Conservation (phyloP, 352 stramenopile genomes). For the Globisporangium cystogenes region DNA sequence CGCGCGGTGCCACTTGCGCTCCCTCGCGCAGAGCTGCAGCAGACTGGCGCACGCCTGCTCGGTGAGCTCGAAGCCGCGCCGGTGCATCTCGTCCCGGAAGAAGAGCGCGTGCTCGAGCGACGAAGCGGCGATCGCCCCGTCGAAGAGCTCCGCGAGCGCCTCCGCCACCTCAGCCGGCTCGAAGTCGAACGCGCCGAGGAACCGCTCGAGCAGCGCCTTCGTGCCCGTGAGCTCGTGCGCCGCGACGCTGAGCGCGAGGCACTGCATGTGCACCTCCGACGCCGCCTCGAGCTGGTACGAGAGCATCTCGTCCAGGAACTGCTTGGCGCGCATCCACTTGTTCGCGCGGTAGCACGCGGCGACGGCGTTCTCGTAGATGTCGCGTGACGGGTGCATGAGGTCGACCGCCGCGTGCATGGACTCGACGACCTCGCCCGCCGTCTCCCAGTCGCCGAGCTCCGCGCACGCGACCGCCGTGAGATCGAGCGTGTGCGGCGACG, state of each 20-base stretch:
- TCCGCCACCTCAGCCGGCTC: conserved; percentile 28
- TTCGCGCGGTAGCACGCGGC: conserved; percentile 33
- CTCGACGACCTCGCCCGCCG: conserved; percentile 53
- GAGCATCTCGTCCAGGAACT: conserved; percentile 60
- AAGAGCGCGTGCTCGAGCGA: conserved; percentile 53
- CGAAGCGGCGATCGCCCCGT: conserved; percentile 28
- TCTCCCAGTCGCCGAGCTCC: conserved; percentile 41
- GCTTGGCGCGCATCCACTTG: conserved; percentile 71
- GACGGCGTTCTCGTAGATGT: conserved; percentile 76
- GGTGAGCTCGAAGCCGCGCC: conserved; percentile 20
- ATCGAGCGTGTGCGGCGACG: conserved; percentile 68
- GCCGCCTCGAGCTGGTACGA: conserved; percentile 49
- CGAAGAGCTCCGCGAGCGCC: conserved; percentile 35
- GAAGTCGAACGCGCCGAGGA: conserved; percentile 32
- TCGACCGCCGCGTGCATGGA: conserved; percentile 66
- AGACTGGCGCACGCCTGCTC: conserved; percentile 37
- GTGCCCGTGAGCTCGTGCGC: conserved; percentile 52
- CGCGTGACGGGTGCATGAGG: conserved; percentile 57
- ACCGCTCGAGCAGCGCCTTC: conserved; percentile 31
- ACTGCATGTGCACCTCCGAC: conserved; percentile 38
- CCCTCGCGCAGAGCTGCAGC: conserved; percentile 37
- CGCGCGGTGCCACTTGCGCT: conserved; percentile 51
- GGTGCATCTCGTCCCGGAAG: conserved; percentile 45
- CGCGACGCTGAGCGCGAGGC: conserved; percentile 44
- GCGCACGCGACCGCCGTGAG: conserved; percentile 55